A percentile compares a stretch with the other conserved stretches of the same genome.
phyloP scores from a whole-genome alignment of 1,284 basidiomycete genomes.

The Gomphus sp. region DNA sequence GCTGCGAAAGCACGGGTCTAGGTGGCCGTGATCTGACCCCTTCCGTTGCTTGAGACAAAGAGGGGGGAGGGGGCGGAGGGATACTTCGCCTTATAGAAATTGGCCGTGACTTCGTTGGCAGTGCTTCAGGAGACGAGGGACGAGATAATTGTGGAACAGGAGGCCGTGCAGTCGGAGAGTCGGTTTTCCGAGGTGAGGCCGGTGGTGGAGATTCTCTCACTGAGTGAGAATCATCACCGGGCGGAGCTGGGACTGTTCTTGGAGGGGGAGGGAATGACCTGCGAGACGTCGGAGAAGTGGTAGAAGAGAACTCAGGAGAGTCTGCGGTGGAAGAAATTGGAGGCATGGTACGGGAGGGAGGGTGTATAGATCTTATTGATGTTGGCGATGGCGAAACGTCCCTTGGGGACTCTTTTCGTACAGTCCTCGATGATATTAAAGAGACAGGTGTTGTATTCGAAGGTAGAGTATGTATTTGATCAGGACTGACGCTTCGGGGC shows the following conservation, averaged over 20 bases:
- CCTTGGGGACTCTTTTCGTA: neutral
- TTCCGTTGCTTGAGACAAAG: constrained; percentile 1
- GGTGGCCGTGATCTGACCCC: neutral
- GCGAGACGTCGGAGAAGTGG: constrained; percentile 10
- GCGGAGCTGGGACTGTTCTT: constrained; percentile 9
- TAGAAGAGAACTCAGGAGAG: constrained; percentile 2
- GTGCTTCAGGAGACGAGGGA: constrained; percentile 8
- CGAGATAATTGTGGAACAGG: neutral
- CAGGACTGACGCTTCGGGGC: neutral
- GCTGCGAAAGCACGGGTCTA: neutral
- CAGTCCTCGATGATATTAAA: neutral
- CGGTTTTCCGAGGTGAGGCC: neutral
- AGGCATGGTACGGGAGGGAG: neutral
- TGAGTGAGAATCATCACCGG: neutral
- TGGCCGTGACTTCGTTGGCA: neutral
- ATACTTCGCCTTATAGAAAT: neutral
- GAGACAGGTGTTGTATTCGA: neutral
- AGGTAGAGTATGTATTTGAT: neutral
- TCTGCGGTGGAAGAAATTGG: constrained; percentile 11
- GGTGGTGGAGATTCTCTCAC: neutral
- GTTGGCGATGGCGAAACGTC: neutral
- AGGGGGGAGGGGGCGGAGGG: constrained; percentile 12
- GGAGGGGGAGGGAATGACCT: constrained; percentile 15
- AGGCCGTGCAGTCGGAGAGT: neutral
- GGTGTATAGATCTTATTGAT: neutral